These are phyloP conservation scores for Gyromitra esculenta DNA, from an alignment of 2,329 filamentous ascomycete genomes.

Conservation along the genomic window DNA sequence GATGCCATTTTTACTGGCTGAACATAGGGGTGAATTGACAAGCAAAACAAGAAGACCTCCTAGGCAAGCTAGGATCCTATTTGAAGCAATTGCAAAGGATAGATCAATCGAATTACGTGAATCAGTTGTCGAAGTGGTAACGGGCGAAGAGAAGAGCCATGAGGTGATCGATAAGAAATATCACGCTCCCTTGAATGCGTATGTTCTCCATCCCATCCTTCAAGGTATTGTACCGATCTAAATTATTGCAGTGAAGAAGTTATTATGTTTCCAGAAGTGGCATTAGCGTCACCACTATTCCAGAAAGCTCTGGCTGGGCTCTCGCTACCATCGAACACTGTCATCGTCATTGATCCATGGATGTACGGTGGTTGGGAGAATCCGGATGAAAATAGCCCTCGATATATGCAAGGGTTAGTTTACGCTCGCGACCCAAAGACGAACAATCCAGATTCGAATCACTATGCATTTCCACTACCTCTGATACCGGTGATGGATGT, in stretches of 20 bases:
- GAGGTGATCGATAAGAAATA: slow-evolving; percentile 65
- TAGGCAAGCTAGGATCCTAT: slow-evolving; percentile 63
- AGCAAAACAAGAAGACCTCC: slow-evolving; percentile 62
- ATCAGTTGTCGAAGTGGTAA: slow-evolving; percentile 65
- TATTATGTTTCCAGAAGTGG: slow-evolving; percentile 55
- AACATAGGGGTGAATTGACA: slow-evolving; percentile 63
- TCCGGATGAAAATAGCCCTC: slow-evolving; percentile 61
- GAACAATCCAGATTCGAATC: slow-evolving; percentile 68
- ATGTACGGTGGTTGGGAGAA: slow-evolving; percentile 68
- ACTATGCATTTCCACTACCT: slow-evolving; percentile 71
- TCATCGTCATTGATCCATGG: slow-evolving; percentile 69
- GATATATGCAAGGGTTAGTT: slow-evolving; percentile 66
- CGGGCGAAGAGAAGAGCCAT: slow-evolving; percentile 65
- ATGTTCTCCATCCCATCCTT: slow-evolving; percentile 64
- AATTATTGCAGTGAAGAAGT: slow-evolving; percentile 56
- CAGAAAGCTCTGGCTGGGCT: slow-evolving; percentile 65
- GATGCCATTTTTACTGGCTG: slow-evolving; percentile 71
- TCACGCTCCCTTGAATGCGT: slow-evolving; percentile 69
- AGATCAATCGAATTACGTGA: slow-evolving; percentile 67
- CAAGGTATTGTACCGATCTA: slow-evolving; percentile 38
- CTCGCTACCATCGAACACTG: slow-evolving; percentile 63
- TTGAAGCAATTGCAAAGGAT: slow-evolving; percentile 54
- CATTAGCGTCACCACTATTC: slow-evolving; percentile 63
- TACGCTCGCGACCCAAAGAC: slow-evolving; percentile 62
- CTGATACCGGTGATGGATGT: slow-evolving; percentile 70